Percentiles rank a stretch among this genome's conserved stretches.
Evolutionary conservation across 2,329 filamentous ascomycete species (phyloP).

Genomic region (Scedosporium aurantiacum): DNA sequence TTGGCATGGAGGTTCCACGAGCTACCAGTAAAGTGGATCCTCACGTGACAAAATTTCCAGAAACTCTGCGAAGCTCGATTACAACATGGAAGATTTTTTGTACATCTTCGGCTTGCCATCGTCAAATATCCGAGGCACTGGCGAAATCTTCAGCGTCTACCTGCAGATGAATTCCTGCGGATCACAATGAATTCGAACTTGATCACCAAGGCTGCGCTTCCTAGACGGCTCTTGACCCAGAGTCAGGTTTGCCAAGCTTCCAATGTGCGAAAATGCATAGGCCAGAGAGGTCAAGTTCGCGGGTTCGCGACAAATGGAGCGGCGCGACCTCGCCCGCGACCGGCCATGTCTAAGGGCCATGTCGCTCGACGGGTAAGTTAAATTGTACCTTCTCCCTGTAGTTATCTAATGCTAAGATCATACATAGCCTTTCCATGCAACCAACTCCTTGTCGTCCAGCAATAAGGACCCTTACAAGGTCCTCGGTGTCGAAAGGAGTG

Average conservation of each 20-base stretch:
- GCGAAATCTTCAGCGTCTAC: not conserved
- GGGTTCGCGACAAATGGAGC: constrained; percentile 4
- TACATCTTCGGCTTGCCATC: not conserved
- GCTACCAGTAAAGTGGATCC: not conserved
- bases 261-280: constrained; percentile 28
- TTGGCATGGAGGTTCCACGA: not conserved
- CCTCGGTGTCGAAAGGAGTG: constrained; percentile 71
- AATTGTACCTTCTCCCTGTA: constrained; percentile 10
- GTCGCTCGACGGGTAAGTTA: constrained; percentile 12
- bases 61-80: not conserved
- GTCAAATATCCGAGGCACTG: not conserved
- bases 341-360: constrained; percentile 17
- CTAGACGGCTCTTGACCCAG: constrained; percentile 34
- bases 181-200: constrained; percentile 36
- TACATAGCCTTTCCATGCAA: constrained; percentile 48
- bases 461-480: constrained; percentile 75
- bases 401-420: not conserved
- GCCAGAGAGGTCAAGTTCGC: constrained; percentile 22
- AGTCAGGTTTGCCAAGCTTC: constrained; percentile 27
- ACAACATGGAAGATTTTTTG: constrained; percentile 2
- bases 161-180: constrained; percentile 18
- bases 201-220: constrained; percentile 34
- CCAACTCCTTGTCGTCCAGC: constrained; percentile 30
- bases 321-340: not conserved
- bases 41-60: constrained; percentile 5